A percentile compares a stretch with the other conserved stretches of the same genome.
Evolutionary conservation across 352 stramenopile genomes (phyloP).

Genomic region (Poterioochromonas sp.): DNA sequence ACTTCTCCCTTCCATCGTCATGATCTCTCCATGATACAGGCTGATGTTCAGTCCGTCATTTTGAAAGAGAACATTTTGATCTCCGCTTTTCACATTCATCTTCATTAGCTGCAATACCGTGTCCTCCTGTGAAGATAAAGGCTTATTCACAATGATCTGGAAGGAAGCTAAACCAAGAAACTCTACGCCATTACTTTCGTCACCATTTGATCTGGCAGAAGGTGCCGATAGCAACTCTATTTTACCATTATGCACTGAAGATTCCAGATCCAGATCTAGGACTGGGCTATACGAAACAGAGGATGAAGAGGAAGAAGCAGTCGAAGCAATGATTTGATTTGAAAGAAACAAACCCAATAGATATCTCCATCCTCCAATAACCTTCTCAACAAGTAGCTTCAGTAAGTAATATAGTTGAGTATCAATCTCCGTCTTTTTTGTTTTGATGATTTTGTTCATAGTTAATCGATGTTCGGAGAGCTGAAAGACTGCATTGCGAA

Average conservation of each 20-base stretch:
- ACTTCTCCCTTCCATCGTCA: conserved; percentile 1
- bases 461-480: neutral
- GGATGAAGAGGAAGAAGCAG: neutral
- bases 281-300: neutral
- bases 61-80: neutral
- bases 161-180: neutral
- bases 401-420: neutral
- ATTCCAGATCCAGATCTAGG: no score
- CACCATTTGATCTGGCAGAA: neutral
- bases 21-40: neutral
- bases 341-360: neutral
- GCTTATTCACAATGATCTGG: neutral
- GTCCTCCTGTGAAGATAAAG: neutral
- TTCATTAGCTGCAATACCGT: neutral
- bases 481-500: conserved; percentile 4
- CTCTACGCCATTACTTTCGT: neutral
- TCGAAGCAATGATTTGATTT: no score
- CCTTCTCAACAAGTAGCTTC: no score
- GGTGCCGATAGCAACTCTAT: neutral
- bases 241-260: neutral
- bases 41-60: neutral
- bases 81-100: conserved; percentile 1
- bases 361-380: neutral
- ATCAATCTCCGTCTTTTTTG: conserved; percentile 3
- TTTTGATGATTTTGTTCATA: neutral